Conservation (phyloP, 306 rosid genomes). For the Lathyrus tuberosus region DNA sequence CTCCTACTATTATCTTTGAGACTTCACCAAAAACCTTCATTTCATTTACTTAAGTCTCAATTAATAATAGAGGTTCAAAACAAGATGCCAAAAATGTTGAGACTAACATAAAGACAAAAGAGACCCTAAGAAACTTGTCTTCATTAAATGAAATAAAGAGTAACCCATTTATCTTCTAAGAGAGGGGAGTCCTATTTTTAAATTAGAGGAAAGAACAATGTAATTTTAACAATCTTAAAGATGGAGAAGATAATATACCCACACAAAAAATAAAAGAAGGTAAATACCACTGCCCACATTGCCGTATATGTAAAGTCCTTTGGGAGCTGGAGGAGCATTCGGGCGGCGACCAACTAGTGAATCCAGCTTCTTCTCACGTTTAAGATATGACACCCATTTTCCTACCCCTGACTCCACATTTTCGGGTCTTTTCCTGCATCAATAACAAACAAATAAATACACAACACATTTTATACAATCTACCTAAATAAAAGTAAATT, state of each 20-base stretch:
- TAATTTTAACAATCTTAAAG: slow-evolving; percentile 1
- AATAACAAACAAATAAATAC: slow-evolving; percentile 7
- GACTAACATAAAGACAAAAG: background rate
- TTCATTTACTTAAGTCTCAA: background rate
- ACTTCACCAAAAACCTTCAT: background rate
- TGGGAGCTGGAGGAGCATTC: slow-evolving; percentile 82
- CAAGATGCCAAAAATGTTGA: background rate
- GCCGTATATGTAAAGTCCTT: slow-evolving; percentile 93
- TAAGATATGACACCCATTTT: slow-evolving; percentile 94
- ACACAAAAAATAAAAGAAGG: slow-evolving; percentile 19
- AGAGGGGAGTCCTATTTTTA: background rate
- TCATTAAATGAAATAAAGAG: background rate
- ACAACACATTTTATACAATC: slow-evolving; percentile 23
- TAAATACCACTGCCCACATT: slow-evolving; percentile 89
- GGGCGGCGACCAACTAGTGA: slow-evolving; percentile 77
- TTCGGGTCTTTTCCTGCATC: slow-evolving; percentile 63
- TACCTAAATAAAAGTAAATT: slow-evolving; percentile 1
- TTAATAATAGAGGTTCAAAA: background rate
- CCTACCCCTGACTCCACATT: slow-evolving; percentile 87
- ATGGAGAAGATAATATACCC: slow-evolving; percentile 16
- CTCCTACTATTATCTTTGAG: background rate
- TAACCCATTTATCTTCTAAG: slow-evolving; percentile 1
- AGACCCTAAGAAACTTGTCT: background rate
- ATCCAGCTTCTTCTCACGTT: slow-evolving; percentile 89
- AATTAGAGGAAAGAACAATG: background rate